A percentile compares a stretch with the other conserved stretches of the same genome.
Conservation (phyloP, 2,329 filamentous ascomycete species). For the Botrytis medusae region DNA sequence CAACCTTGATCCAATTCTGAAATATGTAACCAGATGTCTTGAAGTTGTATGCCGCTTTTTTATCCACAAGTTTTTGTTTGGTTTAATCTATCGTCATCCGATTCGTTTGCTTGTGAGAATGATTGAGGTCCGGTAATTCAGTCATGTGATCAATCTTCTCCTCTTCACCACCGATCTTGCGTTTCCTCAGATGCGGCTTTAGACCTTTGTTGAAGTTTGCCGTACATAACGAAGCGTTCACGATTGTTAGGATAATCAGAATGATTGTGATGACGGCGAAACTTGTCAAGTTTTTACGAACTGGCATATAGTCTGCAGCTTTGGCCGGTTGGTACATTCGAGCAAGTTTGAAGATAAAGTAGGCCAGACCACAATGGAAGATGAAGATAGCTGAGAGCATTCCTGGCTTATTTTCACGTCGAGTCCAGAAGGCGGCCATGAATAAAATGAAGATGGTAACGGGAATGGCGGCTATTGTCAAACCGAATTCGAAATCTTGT, state of each 20-base stretch:
- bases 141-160: conserved; percentile 53
- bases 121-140: conserved; percentile 44
- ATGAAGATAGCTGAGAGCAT: conserved; percentile 78
- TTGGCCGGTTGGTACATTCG: conserved; percentile 80
- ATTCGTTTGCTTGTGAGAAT: conserved; percentile 42
- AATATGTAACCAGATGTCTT: conserved; percentile 5
- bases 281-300: conserved; percentile 81
- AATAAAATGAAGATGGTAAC: conserved; percentile 88
- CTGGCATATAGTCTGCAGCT: conserved; percentile 66
- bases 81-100: conserved; percentile 51
- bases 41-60: not conserved
- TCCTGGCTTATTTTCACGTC: conserved; percentile 75
- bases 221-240: conserved; percentile 83
- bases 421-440: conserved; percentile 80
- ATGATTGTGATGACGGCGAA: conserved; percentile 93
- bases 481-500: conserved; percentile 71
- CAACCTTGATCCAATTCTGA: conserved; percentile 1
- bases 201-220: conserved; percentile 87
- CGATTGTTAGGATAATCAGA: conserved; percentile 83
- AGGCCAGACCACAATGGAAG: conserved; percentile 85
- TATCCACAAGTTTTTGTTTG: conserved; percentile 2
- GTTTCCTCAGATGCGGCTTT: conserved; percentile 76
- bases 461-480: conserved; percentile 87
- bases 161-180: conserved; percentile 49
- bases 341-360: conserved; percentile 97